Base-by-base conservation (phyloP, 2,329 filamentous ascomycete genomes). In the Colletotrichum abscissum region DNA sequence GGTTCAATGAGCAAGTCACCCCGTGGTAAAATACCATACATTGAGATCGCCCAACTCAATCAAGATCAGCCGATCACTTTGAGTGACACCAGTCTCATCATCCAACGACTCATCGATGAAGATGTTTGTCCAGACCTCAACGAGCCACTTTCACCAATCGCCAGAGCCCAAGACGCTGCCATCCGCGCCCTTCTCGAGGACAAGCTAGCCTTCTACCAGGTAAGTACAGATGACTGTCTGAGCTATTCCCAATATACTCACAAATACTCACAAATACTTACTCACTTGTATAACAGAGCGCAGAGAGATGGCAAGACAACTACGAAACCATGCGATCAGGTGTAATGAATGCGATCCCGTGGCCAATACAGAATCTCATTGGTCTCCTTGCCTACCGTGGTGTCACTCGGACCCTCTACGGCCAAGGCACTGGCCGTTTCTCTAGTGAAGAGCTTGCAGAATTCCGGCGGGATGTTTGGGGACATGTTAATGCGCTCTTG, bases 21-120 rank as follows among this genome's bases (percentile, higher is more conserved):
- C 0, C 85, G 83, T 63, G 89, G 89, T 54, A 92, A 92, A 80
- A 87, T 92, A 11, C 90, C 90, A 0, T 92, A 92, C 76, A 68
- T 91, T 26, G 81, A 84, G 35, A 72, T 85, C 46, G 69, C 68
- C 11, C 24, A 52, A 12, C 35, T 28, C 4, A 24, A 28, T 16
- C 63, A 67, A 30, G 54, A 58, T 1, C 11, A 1, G 9, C 63
- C 63, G 6, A 26, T 26, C 7, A 24, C n/a, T 3, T 72, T 92
- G 1, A 82, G 82, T 22, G 90, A 92, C 80, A 88, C 89, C 0
- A 81, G 84, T 0, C 81, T 92, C n/a, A 92, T 92, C 75, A 83
- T 84, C 63, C 81, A 84, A 46, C 74, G 79, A 0, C 78, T 92
- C 4, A 77, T 85, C 5, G 80, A 84, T 1, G 75, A 80, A 1